Base-by-base conservation (phyloP, 2,329 filamentous ascomycete genomes). In the Pseudocercospora crystallina region DNA sequence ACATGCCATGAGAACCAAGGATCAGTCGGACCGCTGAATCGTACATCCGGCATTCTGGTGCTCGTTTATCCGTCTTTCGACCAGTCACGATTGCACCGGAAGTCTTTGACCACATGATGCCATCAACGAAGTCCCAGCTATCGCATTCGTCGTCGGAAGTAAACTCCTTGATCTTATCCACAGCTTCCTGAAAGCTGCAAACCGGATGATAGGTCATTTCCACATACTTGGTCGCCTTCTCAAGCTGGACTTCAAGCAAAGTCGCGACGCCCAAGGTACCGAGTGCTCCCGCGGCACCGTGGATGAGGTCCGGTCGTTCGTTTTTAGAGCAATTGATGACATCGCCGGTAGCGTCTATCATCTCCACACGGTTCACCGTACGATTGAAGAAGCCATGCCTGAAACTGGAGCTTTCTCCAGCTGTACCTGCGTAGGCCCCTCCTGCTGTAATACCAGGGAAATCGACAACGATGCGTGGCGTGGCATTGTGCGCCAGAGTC, bases 1-100 rank as follows among this genome's bases (percentile, higher is more conserved):
- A 79, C 84, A 55, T 86, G 85, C 2, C 89, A 70, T 49, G 88
- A 90, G 63, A 87, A 88, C 87, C 86, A 90, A 0, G 83, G 80
- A 56, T 90, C 86, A 3, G 65, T 66, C 0, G 78, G 71, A 8
- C 77, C 72, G n/a, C 78, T 79, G 66, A 89, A 86, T 0, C 61
- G 62, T 45, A n/a, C 17, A 41, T 40, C 12, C 10, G 11, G 36
- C 14, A 10, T 8, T 10, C 36, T 7, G 13, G 3, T 15, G 31
- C 20, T 8, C 26, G 35, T 13, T 47, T 38, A 11, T 47, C 43
- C 9, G 33, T 34, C 5, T 38, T 13, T 17, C 34, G 39, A 5
- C 49, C 49, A 5, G 39, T 38, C 4, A 42, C 38, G 38, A 52
- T 29, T 1, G 20, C 31, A 3, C 49, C 49, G 17, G 2, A 31